Evolutionary conservation across 257 asterid species (phyloP), one percentile per base, ranked within the genome.

Genomic region (Solanum bulbocastanum): DNA sequence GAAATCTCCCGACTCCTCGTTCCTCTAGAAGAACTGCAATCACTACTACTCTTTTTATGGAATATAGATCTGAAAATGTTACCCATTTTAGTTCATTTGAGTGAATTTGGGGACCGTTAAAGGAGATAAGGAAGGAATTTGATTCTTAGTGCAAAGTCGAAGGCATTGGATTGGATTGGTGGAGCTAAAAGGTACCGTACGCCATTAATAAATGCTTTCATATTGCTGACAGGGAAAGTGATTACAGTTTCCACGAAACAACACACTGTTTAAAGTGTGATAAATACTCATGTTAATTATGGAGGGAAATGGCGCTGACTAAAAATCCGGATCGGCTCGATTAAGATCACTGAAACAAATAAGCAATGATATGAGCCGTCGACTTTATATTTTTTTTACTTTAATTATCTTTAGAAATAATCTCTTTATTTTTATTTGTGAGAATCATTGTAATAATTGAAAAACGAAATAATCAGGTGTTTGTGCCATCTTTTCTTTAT

Each of bases 321-420:
- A 46, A 13, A 44, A 12, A 12, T 0, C 2, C 0, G 56, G 18
- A 0, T 2, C 56, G 0, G 1, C 16, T 44, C 56, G 18, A 13
- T 0, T 13, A 46, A 46, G 1, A 14, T 44, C 6, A 44, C 52
- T 44, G 12, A 39, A 39, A 0, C 0, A 37, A 37, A 30, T 30
- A 7, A 37, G 10, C 8, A 37, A 39, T 39, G 42, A 39, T 39
- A 2, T 39, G 42, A 8, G 42, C 0, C 0, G 42, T 8, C 8
- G 1, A 39, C 7, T 37, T 37, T 7, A 37, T 37, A 6, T 37
- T 7, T 0, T 37, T 37, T 37, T 37, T 37, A 37, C 0, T 37
- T 37, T 1, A 33, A 39, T 39, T 8, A 8, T 39, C 1, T 1
- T 39, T 39, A 39, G 0, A 39, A 39, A 1, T 8, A 39, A 8